Conservation (phyloP, 2,329 filamentous ascomycete genomes). For the Xylaria polymorpha region DNA sequence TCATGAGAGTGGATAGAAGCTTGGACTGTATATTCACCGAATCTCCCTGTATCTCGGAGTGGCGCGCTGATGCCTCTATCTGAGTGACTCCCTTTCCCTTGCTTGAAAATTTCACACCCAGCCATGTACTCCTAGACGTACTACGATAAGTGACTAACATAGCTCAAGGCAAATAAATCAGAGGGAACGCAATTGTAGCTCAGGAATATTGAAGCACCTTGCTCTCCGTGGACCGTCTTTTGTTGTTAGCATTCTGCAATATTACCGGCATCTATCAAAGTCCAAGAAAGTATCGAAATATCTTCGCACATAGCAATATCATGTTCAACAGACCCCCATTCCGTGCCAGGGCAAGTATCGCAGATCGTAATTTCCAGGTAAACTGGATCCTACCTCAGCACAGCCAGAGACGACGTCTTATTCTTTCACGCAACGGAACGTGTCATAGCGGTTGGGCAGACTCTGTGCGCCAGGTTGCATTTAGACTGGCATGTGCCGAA, state of each 20-base stretch:
- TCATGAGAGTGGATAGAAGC: background rate
- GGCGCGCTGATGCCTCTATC: background rate
- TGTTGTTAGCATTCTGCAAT: background rate
- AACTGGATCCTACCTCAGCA: background rate
- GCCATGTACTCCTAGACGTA: background rate
- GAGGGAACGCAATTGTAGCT: background rate
- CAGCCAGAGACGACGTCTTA: background rate
- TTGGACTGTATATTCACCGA: background rate
- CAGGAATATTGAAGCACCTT: background rate
- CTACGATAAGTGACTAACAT: background rate
- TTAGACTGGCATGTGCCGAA: background rate
- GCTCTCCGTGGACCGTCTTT: background rate
- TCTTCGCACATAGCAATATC: background rate
- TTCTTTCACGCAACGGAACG: background rate
- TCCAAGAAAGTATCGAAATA: too few relatives aligned
- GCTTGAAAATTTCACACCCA: background rate
- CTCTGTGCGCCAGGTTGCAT: slow-evolving; percentile 1
- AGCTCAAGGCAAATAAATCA: background rate
- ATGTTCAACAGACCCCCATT: background rate
- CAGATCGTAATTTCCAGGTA: background rate
- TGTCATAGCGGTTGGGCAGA: slow-evolving; percentile 1
- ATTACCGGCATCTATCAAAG: background rate
- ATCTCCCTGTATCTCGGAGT: background rate
- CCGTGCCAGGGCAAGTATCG: background rate
- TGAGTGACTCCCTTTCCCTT: background rate